A percentile compares a stretch with the other conserved stretches of the same genome.
Evolutionary conservation across 208 protist genomes (phyloP).

Genomic region (Acanthamoeba healyi): DNA sequence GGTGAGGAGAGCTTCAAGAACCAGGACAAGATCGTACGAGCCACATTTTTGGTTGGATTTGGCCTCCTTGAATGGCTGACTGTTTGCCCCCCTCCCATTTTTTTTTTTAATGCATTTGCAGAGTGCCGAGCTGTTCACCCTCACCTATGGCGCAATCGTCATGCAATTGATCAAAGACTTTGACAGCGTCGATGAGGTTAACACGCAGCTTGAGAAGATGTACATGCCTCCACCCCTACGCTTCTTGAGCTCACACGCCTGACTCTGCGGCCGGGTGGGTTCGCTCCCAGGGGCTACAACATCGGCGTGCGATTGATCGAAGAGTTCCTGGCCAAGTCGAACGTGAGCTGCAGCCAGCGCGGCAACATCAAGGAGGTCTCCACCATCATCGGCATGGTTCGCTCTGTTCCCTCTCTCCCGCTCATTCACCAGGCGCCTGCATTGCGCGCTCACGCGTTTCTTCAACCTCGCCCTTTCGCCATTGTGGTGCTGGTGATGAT

Average conservation of each 20-base stretch:
- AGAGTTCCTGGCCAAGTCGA: slow-evolving; percentile 96
- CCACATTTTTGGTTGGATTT: too few relatives aligned
- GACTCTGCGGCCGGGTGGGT: too few relatives aligned
- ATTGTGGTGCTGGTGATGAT: too few relatives aligned
- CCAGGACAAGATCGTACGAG: slow-evolving; percentile 65
- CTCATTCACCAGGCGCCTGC: too few relatives aligned
- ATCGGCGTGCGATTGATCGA: slow-evolving; percentile 97
- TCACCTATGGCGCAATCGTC: slow-evolving; percentile 98
- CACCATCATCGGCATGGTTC: slow-evolving; percentile 95
- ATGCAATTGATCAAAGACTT: slow-evolving; percentile 97
- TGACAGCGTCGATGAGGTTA: slow-evolving; percentile 96
- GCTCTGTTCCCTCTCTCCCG: background rate
- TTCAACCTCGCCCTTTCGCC: too few relatives aligned
- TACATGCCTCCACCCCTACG: slow-evolving; percentile 16
- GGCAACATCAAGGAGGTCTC: slow-evolving; percentile 95
- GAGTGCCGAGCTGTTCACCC: slow-evolving; percentile 97
- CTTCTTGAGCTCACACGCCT: background rate
- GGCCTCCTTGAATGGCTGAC: background rate
- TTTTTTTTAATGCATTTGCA: slow-evolving; percentile 71
- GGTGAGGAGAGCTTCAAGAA: slow-evolving; percentile 69
- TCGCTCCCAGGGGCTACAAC: slow-evolving; percentile 95
- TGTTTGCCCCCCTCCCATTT: too few relatives aligned
- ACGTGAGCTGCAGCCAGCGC: slow-evolving; percentile 89
- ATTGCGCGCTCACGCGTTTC: background rate
- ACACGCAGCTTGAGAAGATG: slow-evolving; percentile 96